A percentile compares a stretch with the other conserved stretches of the same genome.
These are phyloP conservation scores for Castanea crenata DNA, from an alignment of 306 rosid genomes.

Conservation along the genomic window DNA sequence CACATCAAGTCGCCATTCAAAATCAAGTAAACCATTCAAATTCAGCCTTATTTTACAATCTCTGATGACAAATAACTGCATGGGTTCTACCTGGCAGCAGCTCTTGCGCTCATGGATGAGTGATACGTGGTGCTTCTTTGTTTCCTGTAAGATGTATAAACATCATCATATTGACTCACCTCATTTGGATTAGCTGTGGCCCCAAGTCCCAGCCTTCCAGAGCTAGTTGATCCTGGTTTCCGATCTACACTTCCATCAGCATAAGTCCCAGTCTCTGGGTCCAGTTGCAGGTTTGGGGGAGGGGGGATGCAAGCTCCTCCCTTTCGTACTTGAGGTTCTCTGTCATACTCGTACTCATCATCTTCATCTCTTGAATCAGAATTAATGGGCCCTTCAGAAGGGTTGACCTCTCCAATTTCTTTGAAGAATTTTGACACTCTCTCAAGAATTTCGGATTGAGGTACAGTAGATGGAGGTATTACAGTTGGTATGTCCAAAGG, in stretches of 20 bases:
- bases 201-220: constrained; percentile 87
- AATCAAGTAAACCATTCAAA: not conserved
- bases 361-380: constrained; percentile 72
- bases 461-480: constrained; percentile 58
- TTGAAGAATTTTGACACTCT: constrained; percentile 84
- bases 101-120: constrained; percentile 87
- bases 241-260: constrained; percentile 84
- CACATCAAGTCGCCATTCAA: not conserved
- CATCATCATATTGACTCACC: constrained; percentile 92
- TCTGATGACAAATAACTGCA: not conserved
- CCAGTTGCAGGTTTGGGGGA: constrained; percentile 82
- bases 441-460: constrained; percentile 74
- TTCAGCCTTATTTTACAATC: not conserved
- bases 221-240: constrained; percentile 45
- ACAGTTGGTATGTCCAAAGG: constrained; percentile 76
- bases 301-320: constrained; percentile 99
- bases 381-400: constrained; percentile 82
- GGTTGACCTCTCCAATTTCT: constrained; percentile 95
- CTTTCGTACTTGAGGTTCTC: constrained; percentile 56
- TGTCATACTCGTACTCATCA: constrained; percentile 64
- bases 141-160: constrained; percentile 93
- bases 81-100: constrained; percentile 51
- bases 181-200: constrained; percentile 85
- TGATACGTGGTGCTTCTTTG: constrained; percentile 95
- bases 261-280: constrained; percentile 84